A percentile compares a stretch with the other conserved stretches of the same genome.
Conservation (phyloP, 192 early-diverging fungal species). For the Diversispora epigaea region DNA sequence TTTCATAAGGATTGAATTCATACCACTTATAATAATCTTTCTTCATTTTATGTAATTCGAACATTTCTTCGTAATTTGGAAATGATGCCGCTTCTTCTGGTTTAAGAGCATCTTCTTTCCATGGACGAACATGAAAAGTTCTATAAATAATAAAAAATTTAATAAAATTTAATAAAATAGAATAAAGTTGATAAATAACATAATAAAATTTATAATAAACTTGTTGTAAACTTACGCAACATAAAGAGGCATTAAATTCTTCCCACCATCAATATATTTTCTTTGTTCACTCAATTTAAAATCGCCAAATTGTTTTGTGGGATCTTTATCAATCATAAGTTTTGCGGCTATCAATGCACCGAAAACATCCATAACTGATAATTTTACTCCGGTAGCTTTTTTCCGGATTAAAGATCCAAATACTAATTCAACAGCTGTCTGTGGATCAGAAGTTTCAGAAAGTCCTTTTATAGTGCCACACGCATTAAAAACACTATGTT, state of each 20-base stretch:
- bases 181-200: too few relatives aligned
- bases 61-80: constrained; percentile 40
- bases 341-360: constrained; percentile 48
- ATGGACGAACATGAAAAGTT: constrained; percentile 63
- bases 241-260: constrained; percentile 75
- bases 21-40: constrained; percentile 73
- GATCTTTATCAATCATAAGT: constrained; percentile 44
- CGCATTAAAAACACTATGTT: constrained; percentile 35
- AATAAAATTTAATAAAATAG: background rate
- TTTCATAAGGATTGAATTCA: constrained; percentile 80
- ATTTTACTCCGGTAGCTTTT: constrained; percentile 30
- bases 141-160: background rate
- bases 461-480: constrained; percentile 36
- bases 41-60: constrained; percentile 36
- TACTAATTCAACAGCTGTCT: constrained; percentile 44
- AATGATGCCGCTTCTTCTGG: constrained; percentile 20
- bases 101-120: constrained; percentile 38
- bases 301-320: constrained; percentile 41
- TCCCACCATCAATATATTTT: constrained; percentile 54
- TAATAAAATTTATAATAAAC: too few relatives aligned
- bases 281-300: constrained; percentile 60
- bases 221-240: constrained; percentile 41
- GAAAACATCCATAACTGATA: constrained; percentile 59
- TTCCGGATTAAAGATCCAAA: too few relatives aligned
- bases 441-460: constrained; percentile 34